phyloP scores from a whole-genome alignment of 225 moss, liverwort and hornwort genomes.

The Pseudoscleropodium purum region DNA sequence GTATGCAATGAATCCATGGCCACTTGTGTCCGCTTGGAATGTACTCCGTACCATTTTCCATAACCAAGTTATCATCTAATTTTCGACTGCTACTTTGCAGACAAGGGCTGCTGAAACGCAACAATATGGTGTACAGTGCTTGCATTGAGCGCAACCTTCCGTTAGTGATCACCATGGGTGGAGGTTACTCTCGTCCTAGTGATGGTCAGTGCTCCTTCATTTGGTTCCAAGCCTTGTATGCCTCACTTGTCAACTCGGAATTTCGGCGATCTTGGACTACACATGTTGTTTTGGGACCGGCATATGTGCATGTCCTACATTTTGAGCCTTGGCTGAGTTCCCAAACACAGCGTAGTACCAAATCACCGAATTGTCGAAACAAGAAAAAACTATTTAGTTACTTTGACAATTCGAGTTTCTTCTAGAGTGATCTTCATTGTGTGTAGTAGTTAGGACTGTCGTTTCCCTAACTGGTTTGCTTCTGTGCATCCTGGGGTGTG shows the following conservation, averaged over 20 bases:
- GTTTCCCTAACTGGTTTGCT: not conserved
- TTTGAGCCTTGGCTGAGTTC: not conserved
- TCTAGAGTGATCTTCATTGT: not conserved
- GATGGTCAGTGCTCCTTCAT: slow-evolving; percentile 33
- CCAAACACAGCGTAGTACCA: not conserved
- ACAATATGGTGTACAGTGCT: slow-evolving; percentile 71
- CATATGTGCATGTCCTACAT: not conserved
- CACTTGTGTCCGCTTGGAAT: too few relatives aligned
- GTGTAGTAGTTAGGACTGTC: not conserved
- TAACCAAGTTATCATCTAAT: not conserved
- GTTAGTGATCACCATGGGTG: slow-evolving; percentile 84
- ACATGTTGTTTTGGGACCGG: not conserved
- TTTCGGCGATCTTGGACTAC: not conserved
- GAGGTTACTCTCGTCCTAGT: slow-evolving; percentile 73
- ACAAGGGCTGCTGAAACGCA: slow-evolving; percentile 65
- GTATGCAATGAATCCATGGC: not conserved
- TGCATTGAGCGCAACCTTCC: slow-evolving; percentile 68
- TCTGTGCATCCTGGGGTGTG: slow-evolving; percentile 5
- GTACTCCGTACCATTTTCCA: not conserved
- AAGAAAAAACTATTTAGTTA: not conserved
- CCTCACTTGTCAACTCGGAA: not conserved
- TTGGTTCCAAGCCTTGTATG: not conserved
- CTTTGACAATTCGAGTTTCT: not conserved
- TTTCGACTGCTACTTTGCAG: slow-evolving; percentile 7
- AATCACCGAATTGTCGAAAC: not conserved